phyloP scores from a whole-genome alignment of 1,284 basidiomycete genomes.

The Cutaneotrichosporon sp. region DNA sequence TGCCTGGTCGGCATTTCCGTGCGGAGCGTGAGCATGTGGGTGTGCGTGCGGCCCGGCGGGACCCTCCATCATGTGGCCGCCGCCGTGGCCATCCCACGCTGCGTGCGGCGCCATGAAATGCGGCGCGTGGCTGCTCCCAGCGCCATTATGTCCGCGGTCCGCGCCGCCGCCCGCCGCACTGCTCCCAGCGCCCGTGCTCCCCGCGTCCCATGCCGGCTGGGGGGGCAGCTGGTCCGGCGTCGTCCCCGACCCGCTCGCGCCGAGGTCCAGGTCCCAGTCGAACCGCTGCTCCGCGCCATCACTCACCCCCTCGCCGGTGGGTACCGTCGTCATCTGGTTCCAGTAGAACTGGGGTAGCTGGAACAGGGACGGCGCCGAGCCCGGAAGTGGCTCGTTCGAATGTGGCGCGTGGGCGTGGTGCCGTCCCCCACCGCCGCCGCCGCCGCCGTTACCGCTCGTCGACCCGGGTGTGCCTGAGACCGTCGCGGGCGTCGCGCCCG shows the following conservation, averaged over 20 bases:
- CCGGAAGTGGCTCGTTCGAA: background rate
- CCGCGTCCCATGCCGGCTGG: background rate
- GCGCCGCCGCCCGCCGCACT: background rate
- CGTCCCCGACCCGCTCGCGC: background rate
- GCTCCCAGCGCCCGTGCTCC: background rate
- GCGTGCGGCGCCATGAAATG: too few relatives aligned
- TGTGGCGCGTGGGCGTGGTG: background rate
- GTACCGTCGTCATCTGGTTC: slow-evolving; percentile 27
- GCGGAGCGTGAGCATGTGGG: background rate
- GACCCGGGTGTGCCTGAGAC: background rate
- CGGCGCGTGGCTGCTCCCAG: background rate
- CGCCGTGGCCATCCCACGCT: too few relatives aligned
- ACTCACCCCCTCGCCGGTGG: background rate
- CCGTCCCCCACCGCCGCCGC: too few relatives aligned
- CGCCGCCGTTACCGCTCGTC: background rate
- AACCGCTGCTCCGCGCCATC: background rate
- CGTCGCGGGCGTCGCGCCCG: background rate
- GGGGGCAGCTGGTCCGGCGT: background rate
- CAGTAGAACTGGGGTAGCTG: slow-evolving; percentile 38
- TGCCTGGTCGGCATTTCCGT: slow-evolving; percentile 14
- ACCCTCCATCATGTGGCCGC: too few relatives aligned
- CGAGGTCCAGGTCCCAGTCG: slow-evolving; percentile 10
- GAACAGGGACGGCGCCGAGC: slow-evolving; percentile 17
- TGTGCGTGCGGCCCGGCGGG: too few relatives aligned
- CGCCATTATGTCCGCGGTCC: background rate